phyloP scores from a whole-genome alignment of 495 filamentous ascomycete species.

The Immersiella caudata region DNA sequence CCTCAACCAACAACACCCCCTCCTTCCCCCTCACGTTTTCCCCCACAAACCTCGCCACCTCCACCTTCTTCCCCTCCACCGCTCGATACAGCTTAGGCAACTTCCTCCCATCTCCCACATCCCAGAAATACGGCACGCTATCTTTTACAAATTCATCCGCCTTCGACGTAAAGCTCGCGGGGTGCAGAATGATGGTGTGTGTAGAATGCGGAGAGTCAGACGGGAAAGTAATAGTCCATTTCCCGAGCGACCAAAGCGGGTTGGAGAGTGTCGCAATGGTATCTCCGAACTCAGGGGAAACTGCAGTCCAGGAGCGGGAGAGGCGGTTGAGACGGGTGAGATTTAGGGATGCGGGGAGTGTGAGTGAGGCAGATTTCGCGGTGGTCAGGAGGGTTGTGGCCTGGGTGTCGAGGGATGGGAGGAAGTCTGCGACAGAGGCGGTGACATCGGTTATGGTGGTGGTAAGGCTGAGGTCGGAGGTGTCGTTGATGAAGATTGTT shows the following conservation, averaged over 20 bases:
- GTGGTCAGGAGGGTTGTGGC: neutral
- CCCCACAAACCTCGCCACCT: conserved; percentile 19
- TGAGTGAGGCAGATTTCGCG: neutral
- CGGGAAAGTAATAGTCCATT: conserved; percentile 20
- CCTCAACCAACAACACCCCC: conserved; percentile 17
- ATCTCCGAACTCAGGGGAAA: neutral
- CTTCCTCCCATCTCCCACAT: conserved; percentile 17
- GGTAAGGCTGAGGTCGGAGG: conserved; percentile 11
- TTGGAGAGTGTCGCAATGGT: conserved; percentile 15
- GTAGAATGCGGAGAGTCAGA: conserved; percentile 20
- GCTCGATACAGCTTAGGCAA: conserved; percentile 18
- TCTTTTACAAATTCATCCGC: conserved; percentile 22
- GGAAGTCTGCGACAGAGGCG: neutral
- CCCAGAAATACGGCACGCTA: conserved; percentile 25
- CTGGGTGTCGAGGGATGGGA: neutral
- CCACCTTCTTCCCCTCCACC: conserved; percentile 6
- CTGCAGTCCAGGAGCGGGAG: conserved; percentile 5
- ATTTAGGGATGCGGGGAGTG: neutral
- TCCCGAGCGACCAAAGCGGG: conserved; percentile 15
- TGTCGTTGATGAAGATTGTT: conserved; percentile 1
- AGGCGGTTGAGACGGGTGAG: conserved; percentile 13
- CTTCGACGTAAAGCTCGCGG: conserved; percentile 1
- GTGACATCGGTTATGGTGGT: conserved; percentile 12
- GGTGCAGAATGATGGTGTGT: conserved; percentile 18
- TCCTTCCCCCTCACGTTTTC: conserved; percentile 10